Conservation (phyloP, 225 moss, liverwort and hornwort genomes). For the Polytrichum commune region DNA sequence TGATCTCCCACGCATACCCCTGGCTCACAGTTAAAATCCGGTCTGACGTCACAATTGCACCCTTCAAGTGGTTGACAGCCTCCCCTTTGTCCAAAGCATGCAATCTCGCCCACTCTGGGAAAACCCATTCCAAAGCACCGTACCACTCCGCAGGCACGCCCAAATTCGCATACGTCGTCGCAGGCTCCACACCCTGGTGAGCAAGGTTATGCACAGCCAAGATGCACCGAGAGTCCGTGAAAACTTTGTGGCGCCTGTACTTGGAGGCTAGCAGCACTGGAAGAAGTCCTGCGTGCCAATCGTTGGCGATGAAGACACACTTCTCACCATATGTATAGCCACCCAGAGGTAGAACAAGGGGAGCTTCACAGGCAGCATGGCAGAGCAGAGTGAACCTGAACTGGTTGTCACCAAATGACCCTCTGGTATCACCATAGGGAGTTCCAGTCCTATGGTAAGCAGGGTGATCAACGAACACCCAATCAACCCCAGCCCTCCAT, state of each 20-base stretch:
- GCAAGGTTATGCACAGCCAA: constrained; percentile 89
- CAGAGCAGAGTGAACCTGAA: constrained; percentile 95
- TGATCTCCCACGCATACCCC: constrained; percentile 99
- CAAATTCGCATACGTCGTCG: constrained; percentile 71
- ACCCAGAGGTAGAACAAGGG: constrained; percentile 78
- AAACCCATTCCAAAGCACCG: constrained; percentile 95
- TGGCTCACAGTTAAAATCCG: constrained; percentile 92
- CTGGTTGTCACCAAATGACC: constrained; percentile 94
- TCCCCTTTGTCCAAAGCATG: constrained; percentile 97
- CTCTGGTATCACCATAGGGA: constrained; percentile 92
- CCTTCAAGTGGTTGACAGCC: constrained; percentile 93
- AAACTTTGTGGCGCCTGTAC: constrained; percentile 71
- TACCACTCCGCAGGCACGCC: constrained; percentile 86
- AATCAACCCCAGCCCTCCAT: constrained; percentile 84
- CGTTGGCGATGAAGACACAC: constrained; percentile 87
- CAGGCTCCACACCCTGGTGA: constrained; percentile 93
- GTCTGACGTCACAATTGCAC: constrained; percentile 85
- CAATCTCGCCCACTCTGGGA: constrained; percentile 89
- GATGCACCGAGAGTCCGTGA: constrained; percentile 55
- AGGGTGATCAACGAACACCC: constrained; percentile 97
- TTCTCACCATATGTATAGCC: constrained; percentile 89
- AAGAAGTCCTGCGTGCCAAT: constrained; percentile 94
- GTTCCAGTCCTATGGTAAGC: constrained; percentile 88
- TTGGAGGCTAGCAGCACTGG: constrained; percentile 94
- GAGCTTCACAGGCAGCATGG: constrained; percentile 95